These are phyloP conservation scores for Pseudogymnoascus sp. DNA, from an alignment of 2,329 filamentous ascomycete genomes.

Conservation along the genomic window DNA sequence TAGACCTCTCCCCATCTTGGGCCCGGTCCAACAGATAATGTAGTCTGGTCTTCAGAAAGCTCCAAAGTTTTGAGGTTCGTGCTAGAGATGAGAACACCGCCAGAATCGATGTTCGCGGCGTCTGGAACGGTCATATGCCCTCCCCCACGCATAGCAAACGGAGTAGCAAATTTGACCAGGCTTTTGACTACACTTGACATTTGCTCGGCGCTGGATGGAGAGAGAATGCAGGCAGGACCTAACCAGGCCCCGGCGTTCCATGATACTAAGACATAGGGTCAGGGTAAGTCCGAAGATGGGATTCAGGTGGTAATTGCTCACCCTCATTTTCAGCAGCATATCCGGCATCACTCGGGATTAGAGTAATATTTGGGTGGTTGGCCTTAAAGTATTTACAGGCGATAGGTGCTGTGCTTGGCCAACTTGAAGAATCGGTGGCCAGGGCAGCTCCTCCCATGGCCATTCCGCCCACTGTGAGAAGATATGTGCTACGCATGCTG, in stretches of 20 bases:
- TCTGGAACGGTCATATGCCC: constrained; percentile 19
- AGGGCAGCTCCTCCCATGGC: neutral
- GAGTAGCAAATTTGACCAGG: neutral
- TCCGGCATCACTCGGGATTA: constrained; percentile 11
- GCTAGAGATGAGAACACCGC: constrained; percentile 9
- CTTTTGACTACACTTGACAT: constrained; percentile 8
- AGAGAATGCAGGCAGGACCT: constrained; percentile 8
- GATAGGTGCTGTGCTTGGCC: neutral
- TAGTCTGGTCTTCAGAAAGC: constrained; percentile 11
- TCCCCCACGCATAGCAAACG: constrained; percentile 11
- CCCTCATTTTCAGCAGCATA: constrained; percentile 14
- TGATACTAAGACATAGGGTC: constrained; percentile 9
- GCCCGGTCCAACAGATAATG: constrained; percentile 1
- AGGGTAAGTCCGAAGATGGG: neutral
- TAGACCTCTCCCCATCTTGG: constrained; percentile 10
- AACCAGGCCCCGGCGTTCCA: constrained; percentile 15
- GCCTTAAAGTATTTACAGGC: constrained; percentile 12
- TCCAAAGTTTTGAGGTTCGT: constrained; percentile 15
- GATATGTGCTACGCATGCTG: neutral
- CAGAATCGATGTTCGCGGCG: neutral
- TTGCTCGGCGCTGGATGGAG: constrained; percentile 8
- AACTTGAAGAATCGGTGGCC: neutral
- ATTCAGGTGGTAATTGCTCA: neutral
- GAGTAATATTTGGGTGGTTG: constrained; percentile 12
- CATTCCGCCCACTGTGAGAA: neutral